Percentiles rank a stretch among this genome's conserved stretches.
phyloP scores from a whole-genome alignment of 192 early-diverging fungal genomes.

The Umbelopsis sp. region DNA sequence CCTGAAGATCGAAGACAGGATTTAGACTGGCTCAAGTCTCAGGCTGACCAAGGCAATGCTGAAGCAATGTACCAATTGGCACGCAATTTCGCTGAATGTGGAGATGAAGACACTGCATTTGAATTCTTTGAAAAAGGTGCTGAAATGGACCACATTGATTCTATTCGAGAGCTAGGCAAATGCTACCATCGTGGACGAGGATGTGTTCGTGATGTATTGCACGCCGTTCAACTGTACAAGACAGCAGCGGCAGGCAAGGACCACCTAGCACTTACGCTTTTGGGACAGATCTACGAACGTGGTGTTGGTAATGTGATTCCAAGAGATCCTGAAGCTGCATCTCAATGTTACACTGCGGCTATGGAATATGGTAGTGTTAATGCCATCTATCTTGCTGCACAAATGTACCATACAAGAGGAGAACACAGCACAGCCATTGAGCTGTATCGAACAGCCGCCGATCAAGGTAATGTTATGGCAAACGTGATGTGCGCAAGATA shows the following conservation, averaged over 20 bases:
- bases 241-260: neutral
- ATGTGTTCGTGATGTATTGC: neutral
- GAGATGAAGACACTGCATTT: constrained; percentile 14
- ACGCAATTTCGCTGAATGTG: neutral
- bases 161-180: constrained; percentile 15
- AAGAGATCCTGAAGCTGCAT: constrained; percentile 12
- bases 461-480: constrained; percentile 26
- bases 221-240: constrained; percentile 9
- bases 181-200: constrained; percentile 11
- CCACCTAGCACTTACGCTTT: neutral
- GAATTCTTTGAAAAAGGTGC: constrained; percentile 34
- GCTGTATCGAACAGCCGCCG: constrained; percentile 25
- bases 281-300: constrained; percentile 3
- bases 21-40: neutral
- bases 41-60: constrained; percentile 10
- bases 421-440: constrained; percentile 31
- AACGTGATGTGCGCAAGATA: constrained; percentile 33
- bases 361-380: constrained; percentile 28
- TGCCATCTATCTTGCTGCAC: constrained; percentile 31
- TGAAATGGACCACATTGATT: constrained; percentile 29
- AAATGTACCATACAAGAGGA: constrained; percentile 25
- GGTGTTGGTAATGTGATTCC: neutral
- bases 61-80: constrained; percentile 24
- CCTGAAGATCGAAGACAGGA: neutral
- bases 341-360: constrained; percentile 30